These are phyloP conservation scores for Lecanicillium sp. DNA, from an alignment of 2,329 filamentous ascomycete genomes.

Conservation along the genomic window DNA sequence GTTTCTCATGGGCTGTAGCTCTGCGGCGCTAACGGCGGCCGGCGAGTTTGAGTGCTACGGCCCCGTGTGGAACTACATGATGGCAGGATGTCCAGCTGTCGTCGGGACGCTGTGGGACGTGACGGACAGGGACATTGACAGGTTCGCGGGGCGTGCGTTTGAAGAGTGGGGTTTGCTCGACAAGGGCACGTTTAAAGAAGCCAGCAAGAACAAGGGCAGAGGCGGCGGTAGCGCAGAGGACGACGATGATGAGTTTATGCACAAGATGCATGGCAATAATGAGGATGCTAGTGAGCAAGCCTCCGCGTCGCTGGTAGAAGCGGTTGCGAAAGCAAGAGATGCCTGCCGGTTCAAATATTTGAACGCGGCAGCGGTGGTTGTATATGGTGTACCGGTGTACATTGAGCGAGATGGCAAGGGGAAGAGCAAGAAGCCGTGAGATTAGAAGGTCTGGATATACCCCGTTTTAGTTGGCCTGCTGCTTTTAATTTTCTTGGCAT, in stretches of 20 bases:
- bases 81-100: slow-evolving; percentile 77
- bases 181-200: slow-evolving; percentile 34
- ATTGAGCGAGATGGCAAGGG: slow-evolving; percentile 27
- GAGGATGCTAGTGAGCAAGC: slow-evolving; percentile 17
- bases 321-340: slow-evolving; percentile 64
- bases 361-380: slow-evolving; percentile 86
- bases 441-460: neutral
- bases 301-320: slow-evolving; percentile 61
- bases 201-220: slow-evolving; percentile 19
- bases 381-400: slow-evolving; percentile 93
- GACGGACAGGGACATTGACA: slow-evolving; percentile 94
- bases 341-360: slow-evolving; percentile 86
- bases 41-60: slow-evolving; percentile 90
- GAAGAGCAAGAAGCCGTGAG: slow-evolving; percentile 3
- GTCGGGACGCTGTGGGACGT: slow-evolving; percentile 97
- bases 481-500: neutral
- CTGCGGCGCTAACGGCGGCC: slow-evolving; percentile 66
- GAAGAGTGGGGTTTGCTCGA: slow-evolving; percentile 77
- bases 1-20: slow-evolving; percentile 92
- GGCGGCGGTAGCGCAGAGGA: slow-evolving; percentile 17
- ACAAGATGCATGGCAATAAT: slow-evolving; percentile 19
- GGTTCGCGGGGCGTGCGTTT: slow-evolving; percentile 72
- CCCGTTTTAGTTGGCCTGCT: neutral
- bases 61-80: slow-evolving; percentile 84
- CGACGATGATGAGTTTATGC: slow-evolving; percentile 7